A percentile compares a stretch with the other conserved stretches of the same genome.
Conservation (phyloP, 2,329 filamentous ascomycete genomes). For the Zasmidium cellare region DNA sequence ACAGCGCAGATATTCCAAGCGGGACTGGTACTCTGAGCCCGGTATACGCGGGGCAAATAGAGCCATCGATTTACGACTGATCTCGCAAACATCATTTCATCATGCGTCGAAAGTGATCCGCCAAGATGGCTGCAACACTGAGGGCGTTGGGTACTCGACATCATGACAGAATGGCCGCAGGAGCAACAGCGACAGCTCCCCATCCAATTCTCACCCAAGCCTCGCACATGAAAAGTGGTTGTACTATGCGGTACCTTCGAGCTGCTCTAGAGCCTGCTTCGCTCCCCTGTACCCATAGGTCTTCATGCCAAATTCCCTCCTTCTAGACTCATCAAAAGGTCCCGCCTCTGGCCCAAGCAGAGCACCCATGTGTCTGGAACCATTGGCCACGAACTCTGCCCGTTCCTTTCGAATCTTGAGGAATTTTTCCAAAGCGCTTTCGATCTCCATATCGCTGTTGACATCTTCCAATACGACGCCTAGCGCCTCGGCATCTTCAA, state of each 20-base stretch:
- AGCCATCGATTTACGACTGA: too few relatives aligned
- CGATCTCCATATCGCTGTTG: not conserved
- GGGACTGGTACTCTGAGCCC: too few relatives aligned
- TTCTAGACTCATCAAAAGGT: not conserved
- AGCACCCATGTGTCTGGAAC: constrained; percentile 11
- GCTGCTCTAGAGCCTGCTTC: not conserved
- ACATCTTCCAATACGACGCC: constrained; percentile 7
- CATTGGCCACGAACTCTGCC: constrained; percentile 6
- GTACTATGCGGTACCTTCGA: not conserved
- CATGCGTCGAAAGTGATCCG: too few relatives aligned
- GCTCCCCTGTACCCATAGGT: constrained; percentile 11
- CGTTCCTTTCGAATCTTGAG: constrained; percentile 6
- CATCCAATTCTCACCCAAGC: too few relatives aligned
- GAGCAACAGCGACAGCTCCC: too few relatives aligned
- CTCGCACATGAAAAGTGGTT: too few relatives aligned
- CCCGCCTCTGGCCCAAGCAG: constrained; percentile 6
- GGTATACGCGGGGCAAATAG: too few relatives aligned
- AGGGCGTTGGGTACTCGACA: too few relatives aligned
- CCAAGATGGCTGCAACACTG: too few relatives aligned
- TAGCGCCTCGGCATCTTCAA: constrained; percentile 15
- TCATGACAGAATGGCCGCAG: too few relatives aligned
- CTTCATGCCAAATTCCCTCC: constrained; percentile 3
- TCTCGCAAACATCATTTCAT: too few relatives aligned
- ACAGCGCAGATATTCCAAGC: too few relatives aligned
- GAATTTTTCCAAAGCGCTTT: constrained; percentile 2